phyloP scores from a whole-genome alignment of 2,329 filamentous ascomycete genomes.

The Arthrobotrys pseudoclavata region DNA sequence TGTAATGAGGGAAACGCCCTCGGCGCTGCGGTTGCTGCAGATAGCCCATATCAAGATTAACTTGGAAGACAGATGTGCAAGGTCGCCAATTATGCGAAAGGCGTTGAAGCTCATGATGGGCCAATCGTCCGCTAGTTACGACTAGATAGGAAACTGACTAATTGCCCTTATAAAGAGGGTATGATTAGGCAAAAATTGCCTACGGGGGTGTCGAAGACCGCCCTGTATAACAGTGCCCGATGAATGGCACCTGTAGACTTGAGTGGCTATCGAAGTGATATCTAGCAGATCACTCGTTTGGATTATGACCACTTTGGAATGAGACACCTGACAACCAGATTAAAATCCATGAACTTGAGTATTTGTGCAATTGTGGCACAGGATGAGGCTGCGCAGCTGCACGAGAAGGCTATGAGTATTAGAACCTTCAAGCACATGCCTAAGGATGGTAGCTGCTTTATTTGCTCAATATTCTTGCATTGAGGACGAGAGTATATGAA shows the following conservation, averaged over 20 bases:
- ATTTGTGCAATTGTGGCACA: background rate
- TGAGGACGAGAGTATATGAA: background rate
- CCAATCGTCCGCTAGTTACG: no score
- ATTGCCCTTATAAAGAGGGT: background rate
- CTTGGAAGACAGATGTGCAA: conserved; percentile 88
- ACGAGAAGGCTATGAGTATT: no score
- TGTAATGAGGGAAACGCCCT: conserved; percentile 91
- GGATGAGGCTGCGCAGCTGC: background rate
- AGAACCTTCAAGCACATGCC: no score
- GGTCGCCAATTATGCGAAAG: conserved; percentile 84
- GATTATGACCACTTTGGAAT: background rate
- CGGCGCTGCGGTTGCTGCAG: conserved; percentile 86
- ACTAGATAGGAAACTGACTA: background rate
- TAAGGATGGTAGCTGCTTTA: background rate
- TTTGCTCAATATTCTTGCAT: background rate
- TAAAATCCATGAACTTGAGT: background rate
- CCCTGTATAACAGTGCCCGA: background rate
- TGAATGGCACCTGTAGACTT: background rate
- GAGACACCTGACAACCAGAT: background rate
- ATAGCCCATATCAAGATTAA: conserved; percentile 91
- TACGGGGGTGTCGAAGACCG: no score
- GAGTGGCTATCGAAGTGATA: background rate
- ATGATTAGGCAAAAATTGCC: no score
- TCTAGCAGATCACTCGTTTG: background rate
- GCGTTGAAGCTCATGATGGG: conserved; percentile 62